Conservation (phyloP, 2,329 filamentous ascomycete species). For the Ascochyta pisi region DNA sequence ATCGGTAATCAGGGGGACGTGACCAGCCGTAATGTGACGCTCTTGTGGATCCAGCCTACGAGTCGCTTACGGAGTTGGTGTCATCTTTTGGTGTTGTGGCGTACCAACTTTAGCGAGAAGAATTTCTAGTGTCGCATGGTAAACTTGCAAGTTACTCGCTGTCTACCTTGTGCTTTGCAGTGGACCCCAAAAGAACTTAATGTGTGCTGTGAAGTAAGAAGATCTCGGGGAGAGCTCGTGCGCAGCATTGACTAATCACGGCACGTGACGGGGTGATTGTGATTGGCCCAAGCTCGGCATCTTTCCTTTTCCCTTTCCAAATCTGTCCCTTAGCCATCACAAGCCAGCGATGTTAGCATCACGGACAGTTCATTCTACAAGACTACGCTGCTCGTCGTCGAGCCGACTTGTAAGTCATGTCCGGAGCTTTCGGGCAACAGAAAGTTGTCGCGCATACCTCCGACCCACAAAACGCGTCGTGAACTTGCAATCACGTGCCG, state of each 20-base stretch:
- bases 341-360: constrained; percentile 10
- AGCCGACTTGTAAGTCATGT: background rate
- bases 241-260: background rate
- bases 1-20: too few species aligned
- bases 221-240: too few species aligned
- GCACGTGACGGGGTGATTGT: constrained; percentile 1
- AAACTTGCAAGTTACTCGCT: too few species aligned
- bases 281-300: constrained; percentile 9
- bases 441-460: background rate
- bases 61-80: too few species aligned
- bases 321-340: background rate
- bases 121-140: too few species aligned
- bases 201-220: too few species aligned
- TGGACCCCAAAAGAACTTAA: too few species aligned
- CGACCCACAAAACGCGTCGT: constrained; percentile 11
- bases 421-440: background rate
- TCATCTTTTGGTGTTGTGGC: too few species aligned
- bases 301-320: constrained; percentile 1
- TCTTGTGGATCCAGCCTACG: too few species aligned
- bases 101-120: too few species aligned
- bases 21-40: too few species aligned
- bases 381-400: background rate
- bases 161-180: too few species aligned
- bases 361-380: background rate
- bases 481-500: constrained; percentile 12